A percentile compares a stretch with the other conserved stretches of the same genome.
Conservation (phyloP, 768 basidiomycete species). For the Lactarius hengduanensis region DNA sequence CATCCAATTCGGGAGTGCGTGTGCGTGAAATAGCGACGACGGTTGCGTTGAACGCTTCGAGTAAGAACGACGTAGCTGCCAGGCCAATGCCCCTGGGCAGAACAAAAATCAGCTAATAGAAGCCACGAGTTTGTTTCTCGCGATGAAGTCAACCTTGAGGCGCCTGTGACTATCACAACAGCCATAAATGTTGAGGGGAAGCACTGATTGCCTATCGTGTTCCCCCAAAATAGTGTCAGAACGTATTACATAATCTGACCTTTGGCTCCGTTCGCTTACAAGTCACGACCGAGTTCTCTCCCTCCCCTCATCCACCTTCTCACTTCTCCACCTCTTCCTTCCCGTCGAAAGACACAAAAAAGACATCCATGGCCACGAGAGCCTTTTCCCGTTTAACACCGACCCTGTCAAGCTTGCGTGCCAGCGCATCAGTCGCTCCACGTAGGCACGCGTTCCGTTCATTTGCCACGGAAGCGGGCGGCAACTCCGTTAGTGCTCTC, state of each 20-base stretch:
- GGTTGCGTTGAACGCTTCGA: slow-evolving; percentile 57
- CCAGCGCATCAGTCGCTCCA: slow-evolving; percentile 42
- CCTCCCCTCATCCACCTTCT: slow-evolving; percentile 27
- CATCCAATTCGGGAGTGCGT: slow-evolving; percentile 58
- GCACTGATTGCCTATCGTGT: slow-evolving; percentile 17
- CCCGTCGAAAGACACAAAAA: slow-evolving; percentile 30
- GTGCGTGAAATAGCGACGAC: slow-evolving; percentile 80
- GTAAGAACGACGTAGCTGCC: slow-evolving; percentile 65
- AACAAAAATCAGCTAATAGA: slow-evolving; percentile 26
- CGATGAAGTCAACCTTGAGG: slow-evolving; percentile 58
- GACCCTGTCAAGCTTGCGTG: slow-evolving; percentile 42
- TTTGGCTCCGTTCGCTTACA: background rate
- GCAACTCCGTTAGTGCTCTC: slow-evolving; percentile 44
- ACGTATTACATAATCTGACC: slow-evolving; percentile 1
- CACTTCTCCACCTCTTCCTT: slow-evolving; percentile 35
- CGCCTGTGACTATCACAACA: slow-evolving; percentile 80
- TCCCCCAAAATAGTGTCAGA: slow-evolving; percentile 21
- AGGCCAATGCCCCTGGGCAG: slow-evolving; percentile 67
- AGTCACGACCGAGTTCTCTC: background rate
- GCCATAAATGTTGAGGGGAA: slow-evolving; percentile 29
- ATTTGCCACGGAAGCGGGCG: slow-evolving; percentile 61
- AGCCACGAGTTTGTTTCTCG: background rate
- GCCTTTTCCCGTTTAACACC: slow-evolving; percentile 64
- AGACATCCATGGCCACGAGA: slow-evolving; percentile 56
- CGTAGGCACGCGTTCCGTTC: slow-evolving; percentile 50